A percentile compares a stretch with the other conserved stretches of the same genome.
phyloP scores from a whole-genome alignment of 805 yeast species.

The Candida ortonii region DNA sequence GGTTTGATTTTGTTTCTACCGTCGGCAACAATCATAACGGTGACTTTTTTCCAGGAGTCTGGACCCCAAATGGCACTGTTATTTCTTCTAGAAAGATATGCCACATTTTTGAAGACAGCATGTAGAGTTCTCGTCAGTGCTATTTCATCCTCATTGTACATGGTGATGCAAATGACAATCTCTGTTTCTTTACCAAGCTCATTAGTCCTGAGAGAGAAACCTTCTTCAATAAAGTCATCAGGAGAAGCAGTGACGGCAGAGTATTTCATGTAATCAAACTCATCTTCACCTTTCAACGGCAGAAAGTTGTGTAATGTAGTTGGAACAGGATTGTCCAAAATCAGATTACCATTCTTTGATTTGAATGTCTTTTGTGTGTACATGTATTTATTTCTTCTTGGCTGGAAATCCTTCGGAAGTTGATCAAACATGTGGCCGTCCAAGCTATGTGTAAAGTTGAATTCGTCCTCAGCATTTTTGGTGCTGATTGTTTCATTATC shows the following conservation, averaged over 20 bases:
- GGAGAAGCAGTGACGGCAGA: slow-evolving; percentile 96
- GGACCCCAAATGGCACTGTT: slow-evolving; percentile 92
- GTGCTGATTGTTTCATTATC: slow-evolving; percentile 21
- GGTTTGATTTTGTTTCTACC: slow-evolving; percentile 88
- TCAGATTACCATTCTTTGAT: slow-evolving; percentile 77
- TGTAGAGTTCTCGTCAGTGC: slow-evolving; percentile 92
- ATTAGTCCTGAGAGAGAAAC: slow-evolving; percentile 83
- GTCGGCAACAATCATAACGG: slow-evolving; percentile 87
- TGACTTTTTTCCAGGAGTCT: slow-evolving; percentile 95
- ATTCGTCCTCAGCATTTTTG: slow-evolving; percentile 16
- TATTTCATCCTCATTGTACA: slow-evolving; percentile 94
- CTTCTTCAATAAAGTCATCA: slow-evolving; percentile 72
- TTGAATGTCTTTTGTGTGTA: slow-evolving; percentile 59
- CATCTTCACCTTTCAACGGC: slow-evolving; percentile 86
- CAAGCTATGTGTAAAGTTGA: slow-evolving; percentile 24
- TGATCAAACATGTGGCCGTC: slow-evolving; percentile 33
- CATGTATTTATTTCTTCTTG: slow-evolving; percentile 35
- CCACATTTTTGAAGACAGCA: slow-evolving; percentile 88
- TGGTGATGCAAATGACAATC: slow-evolving; percentile 86
- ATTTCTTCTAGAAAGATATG: slow-evolving; percentile 78
- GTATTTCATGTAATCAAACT: slow-evolving; percentile 93
- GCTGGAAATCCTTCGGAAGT: slow-evolving; percentile 33
- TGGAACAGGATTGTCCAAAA: slow-evolving; percentile 92
- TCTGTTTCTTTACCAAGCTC: slow-evolving; percentile 90
- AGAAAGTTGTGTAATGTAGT: slow-evolving; percentile 79